Evolutionary conservation across 2,329 filamentous ascomycete genomes (phyloP).

Genomic region (Sporothrix pseudoabietina): DNA sequence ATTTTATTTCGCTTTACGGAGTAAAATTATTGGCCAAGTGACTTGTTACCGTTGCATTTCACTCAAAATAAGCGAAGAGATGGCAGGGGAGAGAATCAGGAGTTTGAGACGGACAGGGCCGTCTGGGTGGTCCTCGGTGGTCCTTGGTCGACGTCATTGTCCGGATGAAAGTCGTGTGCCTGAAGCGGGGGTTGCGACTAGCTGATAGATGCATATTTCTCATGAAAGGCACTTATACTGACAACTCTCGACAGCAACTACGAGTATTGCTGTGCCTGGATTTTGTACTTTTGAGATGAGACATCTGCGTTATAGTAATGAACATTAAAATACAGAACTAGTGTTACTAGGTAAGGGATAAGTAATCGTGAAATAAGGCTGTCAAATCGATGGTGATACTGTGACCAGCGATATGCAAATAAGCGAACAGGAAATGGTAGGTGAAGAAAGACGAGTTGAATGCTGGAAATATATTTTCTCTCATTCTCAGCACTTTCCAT

Average conservation of each 20-base stretch:
- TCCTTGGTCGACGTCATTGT: constrained; percentile 6
- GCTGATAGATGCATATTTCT: neutral
- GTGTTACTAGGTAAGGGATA: neutral
- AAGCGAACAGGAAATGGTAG: neutral
- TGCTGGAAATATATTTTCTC: neutral
- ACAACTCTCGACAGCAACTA: neutral
- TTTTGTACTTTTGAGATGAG: neutral
- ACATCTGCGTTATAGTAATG: no score
- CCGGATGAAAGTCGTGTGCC: neutral
- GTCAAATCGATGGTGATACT: neutral
- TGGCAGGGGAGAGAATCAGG: neutral
- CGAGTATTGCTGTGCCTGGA: neutral
- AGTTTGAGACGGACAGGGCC: neutral
- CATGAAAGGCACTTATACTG: neutral
- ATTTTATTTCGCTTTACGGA: neutral
- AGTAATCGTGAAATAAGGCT: neutral
- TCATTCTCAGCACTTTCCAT: neutral
- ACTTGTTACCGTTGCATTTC: neutral
- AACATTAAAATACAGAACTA: neutral
- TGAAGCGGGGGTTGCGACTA: neutral
- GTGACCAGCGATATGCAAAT: neutral
- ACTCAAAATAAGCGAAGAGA: neutral
- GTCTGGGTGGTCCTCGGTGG: neutral
- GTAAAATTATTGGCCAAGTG: neutral
- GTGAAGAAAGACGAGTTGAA: neutral